These are phyloP conservation scores for Withania somnifera DNA, from an alignment of 305 asterid genomes.

Conservation along the genomic window DNA sequence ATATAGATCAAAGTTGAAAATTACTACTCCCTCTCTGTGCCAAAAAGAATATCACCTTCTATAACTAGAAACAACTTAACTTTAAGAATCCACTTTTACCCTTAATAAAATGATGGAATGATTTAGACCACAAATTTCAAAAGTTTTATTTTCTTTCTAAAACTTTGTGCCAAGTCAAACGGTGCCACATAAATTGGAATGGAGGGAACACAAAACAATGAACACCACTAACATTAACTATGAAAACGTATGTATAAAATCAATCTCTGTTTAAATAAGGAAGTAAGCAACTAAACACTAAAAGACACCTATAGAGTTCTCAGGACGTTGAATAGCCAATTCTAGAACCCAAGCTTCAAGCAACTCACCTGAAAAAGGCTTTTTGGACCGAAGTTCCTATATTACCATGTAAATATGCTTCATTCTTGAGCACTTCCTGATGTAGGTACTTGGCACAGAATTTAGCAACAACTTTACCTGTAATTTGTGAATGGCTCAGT, in stretches of 20 bases:
- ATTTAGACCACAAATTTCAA: no score
- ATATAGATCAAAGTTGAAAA: neutral
- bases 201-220: neutral
- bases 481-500: slow-evolving; percentile 3
- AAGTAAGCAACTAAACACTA: neutral
- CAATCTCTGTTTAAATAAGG: neutral
- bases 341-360: neutral
- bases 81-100: no score
- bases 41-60: no score
- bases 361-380: slow-evolving; percentile 67
- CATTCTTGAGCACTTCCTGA: slow-evolving; percentile 83
- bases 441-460: slow-evolving; percentile 95
- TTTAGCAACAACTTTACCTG: slow-evolving; percentile 95
- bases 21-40: neutral
- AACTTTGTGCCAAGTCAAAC: no score
- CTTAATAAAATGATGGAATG: no score
- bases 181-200: no score
- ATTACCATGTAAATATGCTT: slow-evolving; percentile 73
- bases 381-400: slow-evolving; percentile 71
- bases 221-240: neutral
- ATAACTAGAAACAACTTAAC: no score
- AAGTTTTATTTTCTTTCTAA: no score
- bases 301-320: neutral
- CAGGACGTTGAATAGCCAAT: neutral
- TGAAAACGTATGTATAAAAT: neutral